phyloP scores from a whole-genome alignment of 345 rosid genomes.

The Clausena lansium region DNA sequence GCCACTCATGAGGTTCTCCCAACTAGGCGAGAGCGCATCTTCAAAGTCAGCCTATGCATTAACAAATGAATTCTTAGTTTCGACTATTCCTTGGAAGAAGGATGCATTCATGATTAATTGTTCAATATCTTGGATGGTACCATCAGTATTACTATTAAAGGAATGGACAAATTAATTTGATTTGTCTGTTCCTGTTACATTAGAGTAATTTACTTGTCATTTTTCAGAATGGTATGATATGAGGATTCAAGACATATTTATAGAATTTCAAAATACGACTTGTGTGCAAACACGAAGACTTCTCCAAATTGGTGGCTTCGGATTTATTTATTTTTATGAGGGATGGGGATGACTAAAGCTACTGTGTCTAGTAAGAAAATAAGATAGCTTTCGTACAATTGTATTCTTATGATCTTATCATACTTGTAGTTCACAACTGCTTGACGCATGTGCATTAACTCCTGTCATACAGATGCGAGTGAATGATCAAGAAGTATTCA shows the following conservation, averaged over 20 bases:
- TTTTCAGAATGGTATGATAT: background rate
- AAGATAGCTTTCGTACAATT: background rate
- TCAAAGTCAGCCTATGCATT: slow-evolving; percentile 75
- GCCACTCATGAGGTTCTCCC: slow-evolving; percentile 94
- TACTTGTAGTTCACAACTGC: background rate
- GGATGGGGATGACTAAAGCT: background rate
- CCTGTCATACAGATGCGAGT: background rate
- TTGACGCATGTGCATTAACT: background rate
- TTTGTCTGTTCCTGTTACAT: background rate
- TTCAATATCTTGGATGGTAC: background rate
- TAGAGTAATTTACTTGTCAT: background rate
- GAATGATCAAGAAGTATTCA: background rate
- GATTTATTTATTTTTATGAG: background rate
- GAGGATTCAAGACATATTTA: background rate
- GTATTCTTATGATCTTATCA: background rate
- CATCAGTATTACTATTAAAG: background rate
- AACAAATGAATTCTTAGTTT: background rate
- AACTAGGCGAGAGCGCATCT: slow-evolving; percentile 86
- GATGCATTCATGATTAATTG: background rate
- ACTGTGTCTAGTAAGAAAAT: background rate
- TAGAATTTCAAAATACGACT: background rate
- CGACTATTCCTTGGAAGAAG: background rate
- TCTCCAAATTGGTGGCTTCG: background rate
- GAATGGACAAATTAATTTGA: background rate
- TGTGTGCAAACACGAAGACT: background rate